Evolutionary conservation across 2,329 filamentous ascomycete species (phyloP).

Genomic region (Calonectria pseudoreteaudii): DNA sequence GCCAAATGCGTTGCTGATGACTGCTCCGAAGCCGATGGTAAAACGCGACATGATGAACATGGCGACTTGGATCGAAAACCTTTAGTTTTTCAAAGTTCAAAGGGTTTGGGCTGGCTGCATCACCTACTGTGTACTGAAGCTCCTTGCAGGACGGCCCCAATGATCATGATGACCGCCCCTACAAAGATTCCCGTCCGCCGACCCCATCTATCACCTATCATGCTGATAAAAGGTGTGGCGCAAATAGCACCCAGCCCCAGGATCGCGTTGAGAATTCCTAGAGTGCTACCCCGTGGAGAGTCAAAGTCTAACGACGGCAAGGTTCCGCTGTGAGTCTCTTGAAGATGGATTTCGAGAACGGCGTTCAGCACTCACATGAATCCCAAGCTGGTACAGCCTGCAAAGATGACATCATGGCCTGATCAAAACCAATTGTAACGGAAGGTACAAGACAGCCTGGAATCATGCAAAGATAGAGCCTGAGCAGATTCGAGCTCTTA

Average conservation of each 20-base stretch:
- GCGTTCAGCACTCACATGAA: constrained; percentile 12
- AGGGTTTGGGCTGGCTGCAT: too few species aligned
- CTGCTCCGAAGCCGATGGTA: constrained; percentile 65
- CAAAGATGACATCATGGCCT: constrained; percentile 51
- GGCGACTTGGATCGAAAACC: constrained; percentile 44
- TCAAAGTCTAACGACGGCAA: constrained; percentile 30
- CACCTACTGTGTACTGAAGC: constrained; percentile 46
- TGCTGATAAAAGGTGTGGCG: constrained; percentile 40
- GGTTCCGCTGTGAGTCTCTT: background rate
- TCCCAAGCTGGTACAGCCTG: constrained; percentile 35
- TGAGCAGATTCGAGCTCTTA: constrained; percentile 14
- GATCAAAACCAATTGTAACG: constrained; percentile 54
- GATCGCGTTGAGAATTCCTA: constrained; percentile 48
- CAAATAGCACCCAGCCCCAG: constrained; percentile 59
- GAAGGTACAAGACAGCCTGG: constrained; percentile 27
- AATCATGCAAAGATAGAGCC: constrained; percentile 27
- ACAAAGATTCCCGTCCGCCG: constrained; percentile 43
- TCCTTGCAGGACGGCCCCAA: constrained; percentile 45
- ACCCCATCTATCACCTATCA: constrained; percentile 43
- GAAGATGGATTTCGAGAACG: background rate
- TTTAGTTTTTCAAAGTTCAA: background rate
- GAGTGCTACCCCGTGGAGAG: constrained; percentile 37
- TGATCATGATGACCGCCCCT: constrained; percentile 49
- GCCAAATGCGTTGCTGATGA: constrained; percentile 62
- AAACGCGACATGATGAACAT: constrained; percentile 67